Conservation (phyloP, 768 basidiomycete genomes). For the Boletellus ananas region DNA sequence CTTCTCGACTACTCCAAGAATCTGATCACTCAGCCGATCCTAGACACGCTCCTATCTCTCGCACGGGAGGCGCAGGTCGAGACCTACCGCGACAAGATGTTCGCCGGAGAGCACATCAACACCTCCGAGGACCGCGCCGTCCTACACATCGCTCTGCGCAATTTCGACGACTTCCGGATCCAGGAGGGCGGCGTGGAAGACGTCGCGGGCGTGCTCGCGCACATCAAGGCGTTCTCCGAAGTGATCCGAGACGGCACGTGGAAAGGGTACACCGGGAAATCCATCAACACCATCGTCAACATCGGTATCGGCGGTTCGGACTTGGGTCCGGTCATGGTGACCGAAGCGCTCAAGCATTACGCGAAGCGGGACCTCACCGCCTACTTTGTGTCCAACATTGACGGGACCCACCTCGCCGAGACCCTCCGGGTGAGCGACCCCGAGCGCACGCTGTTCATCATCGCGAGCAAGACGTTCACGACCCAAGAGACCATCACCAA, state of each 20-base stretch:
- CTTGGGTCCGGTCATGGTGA: constrained; percentile 98
- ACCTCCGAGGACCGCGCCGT: constrained; percentile 98
- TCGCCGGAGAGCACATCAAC: constrained; percentile 94
- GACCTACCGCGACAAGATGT: constrained; percentile 86
- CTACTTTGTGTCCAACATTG: constrained; percentile 96
- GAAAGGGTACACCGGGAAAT: constrained; percentile 97
- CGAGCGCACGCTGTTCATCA: constrained; percentile 94
- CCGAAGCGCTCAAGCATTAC: constrained; percentile 94
- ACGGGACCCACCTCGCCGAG: constrained; percentile 96
- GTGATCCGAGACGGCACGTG: constrained; percentile 80
- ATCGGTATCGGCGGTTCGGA: constrained; percentile 99
- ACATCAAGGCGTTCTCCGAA: constrained; percentile 90
- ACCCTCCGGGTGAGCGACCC: constrained; percentile 76
- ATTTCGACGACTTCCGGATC: constrained; percentile 75
- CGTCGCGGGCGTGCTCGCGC: constrained; percentile 77
- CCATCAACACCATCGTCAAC: constrained; percentile 93
- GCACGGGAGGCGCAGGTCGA: constrained; percentile 86
- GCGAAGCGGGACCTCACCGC: constrained; percentile 82
- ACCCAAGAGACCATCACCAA: constrained; percentile 99
- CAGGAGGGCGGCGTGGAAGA: constrained; percentile 77
- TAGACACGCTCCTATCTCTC: constrained; percentile 71
- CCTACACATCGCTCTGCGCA: constrained; percentile 89
- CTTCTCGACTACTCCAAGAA: constrained; percentile 98
- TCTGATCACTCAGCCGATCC: constrained; percentile 82
- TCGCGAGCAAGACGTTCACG: constrained; percentile 99